Conservation (phyloP, 2,329 filamentous ascomycete genomes). For the Emergomyces africanus region DNA sequence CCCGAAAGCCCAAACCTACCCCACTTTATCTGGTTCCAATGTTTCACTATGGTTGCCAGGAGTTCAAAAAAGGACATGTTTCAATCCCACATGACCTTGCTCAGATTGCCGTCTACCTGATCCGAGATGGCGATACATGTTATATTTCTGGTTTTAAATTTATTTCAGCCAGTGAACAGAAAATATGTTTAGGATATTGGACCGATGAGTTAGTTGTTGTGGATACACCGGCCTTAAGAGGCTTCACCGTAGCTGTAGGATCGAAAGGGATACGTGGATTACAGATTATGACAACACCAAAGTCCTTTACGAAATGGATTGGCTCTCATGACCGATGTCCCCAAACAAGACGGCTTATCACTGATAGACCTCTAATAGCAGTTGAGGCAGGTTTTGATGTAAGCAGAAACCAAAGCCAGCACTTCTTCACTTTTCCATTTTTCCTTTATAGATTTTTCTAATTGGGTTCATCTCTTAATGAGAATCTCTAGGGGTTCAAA, state of each 20-base stretch:
- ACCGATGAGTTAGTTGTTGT: not conserved
- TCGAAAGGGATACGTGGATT: not conserved
- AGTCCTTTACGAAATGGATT: not conserved
- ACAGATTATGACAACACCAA: not conserved
- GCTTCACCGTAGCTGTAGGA: not conserved
- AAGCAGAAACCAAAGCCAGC: not conserved
- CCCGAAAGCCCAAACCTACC: not conserved
- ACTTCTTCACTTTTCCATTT: not conserved
- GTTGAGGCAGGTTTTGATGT: not conserved
- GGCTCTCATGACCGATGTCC: not conserved
- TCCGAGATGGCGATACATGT: not conserved
- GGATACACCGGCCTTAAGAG: not conserved
- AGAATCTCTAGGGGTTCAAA: not conserved
- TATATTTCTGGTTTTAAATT: not conserved
- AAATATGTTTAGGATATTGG: not conserved
- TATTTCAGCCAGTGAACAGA: not conserved
- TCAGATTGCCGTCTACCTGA: not conserved
- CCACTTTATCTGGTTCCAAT: too few relatives aligned
- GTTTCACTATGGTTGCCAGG: not conserved
- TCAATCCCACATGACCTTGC: not conserved
- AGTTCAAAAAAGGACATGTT: not conserved
- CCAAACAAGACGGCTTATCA: not conserved
- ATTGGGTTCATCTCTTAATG: not conserved
- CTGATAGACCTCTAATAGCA: not conserved
- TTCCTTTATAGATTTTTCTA: not conserved